Conservation (phyloP, 2,329 filamentous ascomycete species). For the Cercospora zeae-maydis region DNA sequence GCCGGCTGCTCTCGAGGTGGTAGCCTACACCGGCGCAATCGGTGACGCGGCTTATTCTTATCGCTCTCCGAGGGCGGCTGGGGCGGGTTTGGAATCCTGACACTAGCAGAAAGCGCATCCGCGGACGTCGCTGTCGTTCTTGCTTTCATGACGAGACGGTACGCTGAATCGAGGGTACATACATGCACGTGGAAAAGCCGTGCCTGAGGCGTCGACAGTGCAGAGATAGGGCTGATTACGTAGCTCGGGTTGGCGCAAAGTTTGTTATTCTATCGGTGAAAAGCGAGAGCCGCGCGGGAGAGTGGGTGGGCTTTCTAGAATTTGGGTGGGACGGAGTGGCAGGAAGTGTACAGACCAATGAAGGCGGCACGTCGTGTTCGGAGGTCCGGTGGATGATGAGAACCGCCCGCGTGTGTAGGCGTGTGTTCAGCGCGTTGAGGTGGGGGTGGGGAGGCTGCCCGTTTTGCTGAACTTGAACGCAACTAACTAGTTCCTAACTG, state of each 20-base stretch:
- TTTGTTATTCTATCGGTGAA: neutral
- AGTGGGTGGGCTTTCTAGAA: neutral
- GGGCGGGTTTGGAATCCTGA: neutral
- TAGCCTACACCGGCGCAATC: neutral
- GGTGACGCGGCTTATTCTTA: neutral
- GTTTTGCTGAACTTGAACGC: neutral
- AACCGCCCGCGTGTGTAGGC: neutral
- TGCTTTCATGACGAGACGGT: neutral
- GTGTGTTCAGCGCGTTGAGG: neutral
- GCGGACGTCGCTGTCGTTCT: neutral
- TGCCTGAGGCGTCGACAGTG: neutral
- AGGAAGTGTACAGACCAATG: constrained; percentile 1
- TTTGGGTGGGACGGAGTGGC: neutral
- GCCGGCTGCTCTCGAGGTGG: neutral
- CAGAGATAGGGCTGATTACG: constrained; percentile 4
- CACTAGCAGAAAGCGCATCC: neutral
- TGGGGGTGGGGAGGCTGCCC: neutral
- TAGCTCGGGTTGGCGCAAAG: neutral
- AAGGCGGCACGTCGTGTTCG: constrained; percentile 3
- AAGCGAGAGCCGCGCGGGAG: neutral
- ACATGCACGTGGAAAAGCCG: too few species aligned
- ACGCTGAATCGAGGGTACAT: neutral
- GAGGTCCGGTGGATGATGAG: neutral
- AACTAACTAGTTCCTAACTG: neutral
- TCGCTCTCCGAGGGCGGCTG: constrained; percentile 6